These are phyloP conservation scores for Gynandropsis gynandra DNA, from an alignment of 345 rosid genomes.

Conservation along the genomic window DNA sequence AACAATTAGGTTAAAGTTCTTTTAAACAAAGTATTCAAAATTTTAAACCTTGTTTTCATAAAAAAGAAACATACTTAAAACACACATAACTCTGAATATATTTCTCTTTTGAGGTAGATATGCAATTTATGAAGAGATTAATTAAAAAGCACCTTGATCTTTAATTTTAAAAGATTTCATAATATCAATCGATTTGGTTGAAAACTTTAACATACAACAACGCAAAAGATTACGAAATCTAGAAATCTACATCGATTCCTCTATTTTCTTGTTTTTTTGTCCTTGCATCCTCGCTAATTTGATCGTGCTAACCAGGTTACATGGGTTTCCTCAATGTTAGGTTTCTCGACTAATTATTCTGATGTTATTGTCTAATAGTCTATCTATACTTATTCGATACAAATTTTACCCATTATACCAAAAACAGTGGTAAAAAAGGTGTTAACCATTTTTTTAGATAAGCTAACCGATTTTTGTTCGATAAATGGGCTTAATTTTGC, in stretches of 20 bases:
- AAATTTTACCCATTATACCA: slow-evolving; percentile 25
- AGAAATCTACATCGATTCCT: slow-evolving; percentile 31
- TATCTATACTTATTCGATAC: slow-evolving; percentile 25
- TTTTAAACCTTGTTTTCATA: no score
- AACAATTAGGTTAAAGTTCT: no score
- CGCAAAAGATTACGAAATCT: slow-evolving; percentile 25
- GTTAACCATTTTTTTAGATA: slow-evolving; percentile 38
- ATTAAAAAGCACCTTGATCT: no score
- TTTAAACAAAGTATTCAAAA: no score
- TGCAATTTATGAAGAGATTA: no score
- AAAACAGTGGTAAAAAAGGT: slow-evolving; percentile 40
- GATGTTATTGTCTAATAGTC: neutral
- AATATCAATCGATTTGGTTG: no score
- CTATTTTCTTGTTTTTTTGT: slow-evolving; percentile 26
- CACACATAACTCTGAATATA: no score
- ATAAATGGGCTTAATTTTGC: slow-evolving; percentile 29
- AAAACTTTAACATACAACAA: slow-evolving; percentile 23
- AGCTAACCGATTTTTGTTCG: slow-evolving; percentile 35
- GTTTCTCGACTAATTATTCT: neutral
- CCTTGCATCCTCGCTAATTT: slow-evolving; percentile 44
- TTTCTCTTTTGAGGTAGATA: no score
- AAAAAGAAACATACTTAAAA: no score
- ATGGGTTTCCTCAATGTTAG: slow-evolving; percentile 9
- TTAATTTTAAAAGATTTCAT: no score
- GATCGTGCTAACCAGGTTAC: slow-evolving; percentile 33